phyloP scores from a whole-genome alignment of 345 rosid species.

The Aethionema arabicum region DNA sequence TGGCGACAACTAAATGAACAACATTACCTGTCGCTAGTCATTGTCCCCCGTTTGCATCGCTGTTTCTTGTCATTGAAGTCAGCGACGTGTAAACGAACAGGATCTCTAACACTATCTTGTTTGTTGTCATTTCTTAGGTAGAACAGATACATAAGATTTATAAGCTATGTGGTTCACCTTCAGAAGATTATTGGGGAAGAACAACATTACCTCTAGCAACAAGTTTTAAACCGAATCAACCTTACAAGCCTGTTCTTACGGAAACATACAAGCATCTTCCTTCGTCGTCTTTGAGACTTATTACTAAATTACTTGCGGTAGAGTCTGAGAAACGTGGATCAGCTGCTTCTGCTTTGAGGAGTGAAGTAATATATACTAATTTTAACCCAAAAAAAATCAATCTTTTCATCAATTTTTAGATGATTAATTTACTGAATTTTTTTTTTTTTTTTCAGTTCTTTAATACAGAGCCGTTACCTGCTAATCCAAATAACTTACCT shows the following conservation, averaged over 20 bases:
- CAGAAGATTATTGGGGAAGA: slow-evolving; percentile 80
- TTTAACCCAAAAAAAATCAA: slow-evolving; percentile 1
- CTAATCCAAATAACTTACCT: slow-evolving; percentile 63
- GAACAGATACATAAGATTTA: slow-evolving; percentile 91
- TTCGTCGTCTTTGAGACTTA: slow-evolving; percentile 49
- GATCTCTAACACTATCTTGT: not conserved
- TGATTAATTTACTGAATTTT: slow-evolving; percentile 6
- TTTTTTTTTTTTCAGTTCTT: slow-evolving; percentile 52
- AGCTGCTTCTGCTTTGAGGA: slow-evolving; percentile 64
- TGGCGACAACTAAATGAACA: too few relatives aligned
- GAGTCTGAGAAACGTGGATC: slow-evolving; percentile 74
- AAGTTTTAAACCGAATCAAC: slow-evolving; percentile 69
- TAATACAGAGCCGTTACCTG: slow-evolving; percentile 57
- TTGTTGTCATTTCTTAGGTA: slow-evolving; percentile 43
- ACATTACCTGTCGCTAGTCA: too few relatives aligned
- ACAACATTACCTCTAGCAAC: slow-evolving; percentile 53
- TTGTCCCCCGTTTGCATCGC: too few relatives aligned
- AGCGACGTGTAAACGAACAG: too few relatives aligned
- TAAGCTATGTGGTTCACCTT: slow-evolving; percentile 83
- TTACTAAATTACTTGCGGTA: slow-evolving; percentile 60
- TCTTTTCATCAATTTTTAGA: not conserved
- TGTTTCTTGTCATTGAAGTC: too few relatives aligned
- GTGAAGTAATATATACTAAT: slow-evolving; percentile 43
- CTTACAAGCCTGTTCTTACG: slow-evolving; percentile 63
- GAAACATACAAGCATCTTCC: slow-evolving; percentile 68